Evolutionary conservation across 176 grass and related monocot genomes (phyloP).

Genomic region (Triticum urartu): DNA sequence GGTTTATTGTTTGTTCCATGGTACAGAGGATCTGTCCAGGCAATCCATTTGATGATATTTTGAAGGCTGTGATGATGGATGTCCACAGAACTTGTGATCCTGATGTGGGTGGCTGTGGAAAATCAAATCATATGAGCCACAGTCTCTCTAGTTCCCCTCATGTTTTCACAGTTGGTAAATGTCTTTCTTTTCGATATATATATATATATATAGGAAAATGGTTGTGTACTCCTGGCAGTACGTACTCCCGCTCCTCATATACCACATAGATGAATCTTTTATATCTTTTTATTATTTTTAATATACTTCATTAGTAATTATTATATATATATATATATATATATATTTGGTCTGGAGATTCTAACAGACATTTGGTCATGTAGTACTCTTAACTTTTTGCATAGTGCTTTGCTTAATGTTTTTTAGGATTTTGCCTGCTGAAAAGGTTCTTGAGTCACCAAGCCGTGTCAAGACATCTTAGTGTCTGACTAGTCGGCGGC

Average conservation of each 20-base stretch:
- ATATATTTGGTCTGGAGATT: not conserved
- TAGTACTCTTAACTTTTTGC: not conserved
- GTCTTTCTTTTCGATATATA: not conserved
- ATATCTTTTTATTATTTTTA: too few relatives aligned
- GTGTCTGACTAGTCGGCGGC: not conserved
- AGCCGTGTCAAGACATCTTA: not conserved
- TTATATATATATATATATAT: too few relatives aligned
- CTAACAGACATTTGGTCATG: not conserved
- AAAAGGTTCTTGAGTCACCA: not conserved
- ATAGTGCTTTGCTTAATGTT: not conserved
- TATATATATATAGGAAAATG: too few relatives aligned
- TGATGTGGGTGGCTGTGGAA: constrained; percentile 73
- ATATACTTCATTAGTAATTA: too few relatives aligned
- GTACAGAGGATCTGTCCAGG: constrained; percentile 61
- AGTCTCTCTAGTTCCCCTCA: constrained; percentile 73
- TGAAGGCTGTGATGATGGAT: constrained; percentile 78
- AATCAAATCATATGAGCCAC: constrained; percentile 74
- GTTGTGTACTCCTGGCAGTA: too few relatives aligned
- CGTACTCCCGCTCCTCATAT: too few relatives aligned
- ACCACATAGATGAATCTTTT: too few relatives aligned
- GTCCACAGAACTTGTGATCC: constrained; percentile 71
- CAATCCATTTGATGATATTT: constrained; percentile 65
- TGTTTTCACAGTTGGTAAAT: constrained; percentile 92
- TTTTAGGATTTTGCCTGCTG: not conserved
- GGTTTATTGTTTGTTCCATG: not conserved